A percentile compares a stretch with the other conserved stretches of the same genome.
These are phyloP conservation scores for Coniella lustricola DNA, from an alignment of 2,329 filamentous ascomycete genomes.

Conservation along the genomic window DNA sequence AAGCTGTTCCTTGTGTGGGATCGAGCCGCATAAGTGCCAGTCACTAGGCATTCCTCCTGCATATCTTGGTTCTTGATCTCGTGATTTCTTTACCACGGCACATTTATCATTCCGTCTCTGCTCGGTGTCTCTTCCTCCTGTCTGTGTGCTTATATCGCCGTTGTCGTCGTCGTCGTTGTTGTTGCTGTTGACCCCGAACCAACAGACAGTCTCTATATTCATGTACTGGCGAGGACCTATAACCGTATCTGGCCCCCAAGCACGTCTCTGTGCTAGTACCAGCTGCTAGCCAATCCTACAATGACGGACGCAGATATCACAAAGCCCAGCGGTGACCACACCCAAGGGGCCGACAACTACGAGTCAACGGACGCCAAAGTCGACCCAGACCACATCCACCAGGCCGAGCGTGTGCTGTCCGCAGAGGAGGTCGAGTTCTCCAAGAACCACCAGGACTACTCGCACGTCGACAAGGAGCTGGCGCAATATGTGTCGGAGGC, in stretches of 20 bases:
- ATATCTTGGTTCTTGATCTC: neutral
- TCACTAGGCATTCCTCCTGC: too few species aligned
- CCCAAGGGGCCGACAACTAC: too few species aligned
- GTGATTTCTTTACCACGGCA: neutral
- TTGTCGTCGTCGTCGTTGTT: neutral
- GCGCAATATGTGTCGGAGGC: conserved; percentile 58
- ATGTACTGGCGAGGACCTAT: too few species aligned
- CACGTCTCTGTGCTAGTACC: too few species aligned
- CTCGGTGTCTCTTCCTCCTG: neutral
- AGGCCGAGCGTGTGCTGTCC: conserved; percentile 14
- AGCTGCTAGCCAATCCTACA: too few species aligned
- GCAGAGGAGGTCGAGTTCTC: conserved; percentile 27
- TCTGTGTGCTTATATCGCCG: neutral
- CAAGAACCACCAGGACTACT: conserved; percentile 41
- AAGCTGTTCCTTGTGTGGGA: too few species aligned
- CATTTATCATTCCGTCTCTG: neutral
- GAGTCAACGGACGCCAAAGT: neutral
- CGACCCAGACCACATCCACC: neutral
- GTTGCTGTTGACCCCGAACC: too few species aligned
- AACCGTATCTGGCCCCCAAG: too few species aligned
- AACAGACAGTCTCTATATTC: too few species aligned
- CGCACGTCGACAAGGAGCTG: conserved; percentile 58
- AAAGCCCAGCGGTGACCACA: too few species aligned
- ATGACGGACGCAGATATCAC: too few species aligned
- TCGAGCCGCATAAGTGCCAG: too few species aligned